These are phyloP conservation scores for Chlorella vulgaris DNA, from an alignment of 139 green algal species.

Conservation along the genomic window DNA sequence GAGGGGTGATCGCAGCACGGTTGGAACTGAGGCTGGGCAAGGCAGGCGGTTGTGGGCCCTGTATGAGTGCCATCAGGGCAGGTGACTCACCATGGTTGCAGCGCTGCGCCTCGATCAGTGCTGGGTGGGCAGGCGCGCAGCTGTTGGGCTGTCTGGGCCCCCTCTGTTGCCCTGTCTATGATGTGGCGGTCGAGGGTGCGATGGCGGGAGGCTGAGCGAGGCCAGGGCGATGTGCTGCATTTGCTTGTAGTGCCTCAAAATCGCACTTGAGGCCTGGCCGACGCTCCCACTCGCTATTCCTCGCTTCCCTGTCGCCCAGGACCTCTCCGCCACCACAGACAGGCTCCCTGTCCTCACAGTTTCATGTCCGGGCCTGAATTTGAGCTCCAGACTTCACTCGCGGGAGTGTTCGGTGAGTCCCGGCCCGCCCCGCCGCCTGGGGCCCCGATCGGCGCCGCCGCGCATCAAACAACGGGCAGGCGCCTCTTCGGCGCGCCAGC, in stretches of 20 bases:
- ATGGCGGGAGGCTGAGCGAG: too few species aligned
- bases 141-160: background rate
- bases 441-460: background rate
- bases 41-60: background rate
- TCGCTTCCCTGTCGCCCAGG: too few species aligned
- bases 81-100: constrained; percentile 19
- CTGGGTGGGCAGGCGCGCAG: background rate
- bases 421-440: background rate
- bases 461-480: background rate
- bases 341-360: too few species aligned
- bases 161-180: background rate
- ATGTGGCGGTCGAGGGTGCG: too few species aligned
- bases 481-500: too few species aligned
- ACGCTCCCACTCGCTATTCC: too few species aligned
- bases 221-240: too few species aligned
- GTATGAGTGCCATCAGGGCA: too few species aligned
- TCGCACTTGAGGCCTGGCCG: too few species aligned
- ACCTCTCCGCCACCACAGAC: too few species aligned
- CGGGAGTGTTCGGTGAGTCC: constrained; percentile 40
- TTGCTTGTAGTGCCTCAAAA: too few species aligned
- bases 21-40: background rate
- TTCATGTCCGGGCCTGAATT: constrained; percentile 31
- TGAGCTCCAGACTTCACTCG: constrained; percentile 7
- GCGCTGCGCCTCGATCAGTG: background rate
- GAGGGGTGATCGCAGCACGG: background rate